Conservation (phyloP, 23 red algal species). For the Chondrus crispus region DNA sequence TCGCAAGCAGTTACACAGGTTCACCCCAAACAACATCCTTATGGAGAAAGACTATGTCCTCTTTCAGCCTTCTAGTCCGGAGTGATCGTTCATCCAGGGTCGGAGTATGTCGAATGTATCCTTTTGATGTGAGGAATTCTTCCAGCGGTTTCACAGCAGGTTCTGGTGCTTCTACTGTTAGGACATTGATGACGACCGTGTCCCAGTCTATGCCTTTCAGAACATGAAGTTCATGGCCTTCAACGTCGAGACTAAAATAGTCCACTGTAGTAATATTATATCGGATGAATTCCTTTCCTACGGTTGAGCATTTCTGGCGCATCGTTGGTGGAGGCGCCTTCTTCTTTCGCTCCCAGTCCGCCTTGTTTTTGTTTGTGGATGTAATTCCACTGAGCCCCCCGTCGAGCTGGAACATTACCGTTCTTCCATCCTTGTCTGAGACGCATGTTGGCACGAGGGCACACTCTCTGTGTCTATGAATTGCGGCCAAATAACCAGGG, state of each 20-base stretch:
- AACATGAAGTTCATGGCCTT: slow-evolving; percentile 55
- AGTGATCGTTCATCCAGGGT: neutral
- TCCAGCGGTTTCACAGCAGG: neutral
- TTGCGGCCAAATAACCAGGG: neutral
- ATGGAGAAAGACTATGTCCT: neutral
- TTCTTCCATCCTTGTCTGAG: slow-evolving; percentile 6
- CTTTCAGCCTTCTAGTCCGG: neutral
- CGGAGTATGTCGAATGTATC: neutral
- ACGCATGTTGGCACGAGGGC: slow-evolving; percentile 42
- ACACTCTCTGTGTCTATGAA: slow-evolving; percentile 26
- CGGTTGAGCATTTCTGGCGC: neutral
- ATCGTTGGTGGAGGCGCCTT: no score
- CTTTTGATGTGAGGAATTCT: neutral
- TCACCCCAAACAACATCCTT: neutral
- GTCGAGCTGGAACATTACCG: slow-evolving; percentile 13
- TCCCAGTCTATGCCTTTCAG: slow-evolving; percentile 61
- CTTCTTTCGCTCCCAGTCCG: neutral
- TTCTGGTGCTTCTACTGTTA: slow-evolving; percentile 20
- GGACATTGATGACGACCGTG: slow-evolving; percentile 17
- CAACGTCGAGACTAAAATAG: slow-evolving; percentile 68
- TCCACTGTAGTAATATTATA: slow-evolving; percentile 17
- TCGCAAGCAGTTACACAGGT: neutral
- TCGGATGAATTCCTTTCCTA: neutral
- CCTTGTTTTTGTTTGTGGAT: slow-evolving; percentile 16
- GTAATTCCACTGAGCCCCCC: slow-evolving; percentile 24